Conservation (phyloP, 1,139 yeast species). For the Candida smagusa region DNA sequence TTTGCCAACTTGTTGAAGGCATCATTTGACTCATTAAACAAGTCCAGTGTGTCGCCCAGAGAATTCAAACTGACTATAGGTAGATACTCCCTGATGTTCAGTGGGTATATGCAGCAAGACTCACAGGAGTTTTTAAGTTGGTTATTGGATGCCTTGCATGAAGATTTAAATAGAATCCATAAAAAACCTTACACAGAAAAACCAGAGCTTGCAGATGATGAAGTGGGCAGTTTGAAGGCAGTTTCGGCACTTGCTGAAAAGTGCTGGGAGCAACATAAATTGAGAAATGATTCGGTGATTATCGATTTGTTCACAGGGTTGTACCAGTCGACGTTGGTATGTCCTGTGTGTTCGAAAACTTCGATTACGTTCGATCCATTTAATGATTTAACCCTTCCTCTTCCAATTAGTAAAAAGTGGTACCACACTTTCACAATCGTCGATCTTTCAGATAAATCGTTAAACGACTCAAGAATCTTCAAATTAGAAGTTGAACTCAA, state of each 20-base stretch:
- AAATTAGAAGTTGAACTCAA: slow-evolving; percentile 68
- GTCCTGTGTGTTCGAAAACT: slow-evolving; percentile 80
- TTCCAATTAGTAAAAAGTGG: slow-evolving; percentile 81
- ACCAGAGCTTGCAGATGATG: slow-evolving; percentile 72
- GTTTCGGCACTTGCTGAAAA: slow-evolving; percentile 61
- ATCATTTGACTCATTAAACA: slow-evolving; percentile 42
- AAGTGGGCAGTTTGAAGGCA: slow-evolving; percentile 52
- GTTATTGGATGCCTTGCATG: slow-evolving; percentile 87
- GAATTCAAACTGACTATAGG: slow-evolving; percentile 82
- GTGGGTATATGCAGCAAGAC: slow-evolving; percentile 91
- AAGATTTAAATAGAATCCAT: slow-evolving; percentile 80
- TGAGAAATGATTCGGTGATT: slow-evolving; percentile 82
- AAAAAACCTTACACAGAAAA: slow-evolving; percentile 86
- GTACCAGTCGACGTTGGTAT: slow-evolving; percentile 83
- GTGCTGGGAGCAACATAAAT: slow-evolving; percentile 79
- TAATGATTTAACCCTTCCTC: slow-evolving; percentile 83
- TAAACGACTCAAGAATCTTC: slow-evolving; percentile 19
- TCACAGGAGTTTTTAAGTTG: slow-evolving; percentile 93
- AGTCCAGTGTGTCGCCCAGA: slow-evolving; percentile 52
- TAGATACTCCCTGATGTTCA: slow-evolving; percentile 73
- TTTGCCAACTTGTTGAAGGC: slow-evolving; percentile 66
- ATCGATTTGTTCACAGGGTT: slow-evolving; percentile 86
- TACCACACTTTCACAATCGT: slow-evolving; percentile 60
- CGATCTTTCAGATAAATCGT: slow-evolving; percentile 50
- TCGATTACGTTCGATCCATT: slow-evolving; percentile 94